phyloP scores from a whole-genome alignment of 73 alveolate genomes.

The Paraurostyla sp. region DNA sequence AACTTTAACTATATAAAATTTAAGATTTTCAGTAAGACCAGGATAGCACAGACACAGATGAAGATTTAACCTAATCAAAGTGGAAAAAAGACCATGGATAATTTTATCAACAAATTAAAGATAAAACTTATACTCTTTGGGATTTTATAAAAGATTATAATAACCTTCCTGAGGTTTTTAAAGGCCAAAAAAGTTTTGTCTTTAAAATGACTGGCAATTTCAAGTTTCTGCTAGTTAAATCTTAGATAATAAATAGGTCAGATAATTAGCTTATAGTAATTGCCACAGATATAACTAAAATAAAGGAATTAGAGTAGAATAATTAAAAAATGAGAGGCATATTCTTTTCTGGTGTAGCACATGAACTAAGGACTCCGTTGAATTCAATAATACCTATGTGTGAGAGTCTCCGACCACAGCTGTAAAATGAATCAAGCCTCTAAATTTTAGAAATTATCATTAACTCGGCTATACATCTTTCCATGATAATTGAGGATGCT shows the following conservation, averaged over 20 bases:
- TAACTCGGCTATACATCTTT: background rate
- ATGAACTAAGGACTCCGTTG: slow-evolving; percentile 37
- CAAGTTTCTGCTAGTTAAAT: background rate
- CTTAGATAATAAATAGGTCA: background rate
- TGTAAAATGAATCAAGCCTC: background rate
- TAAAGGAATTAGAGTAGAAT: slow-evolving; percentile 17
- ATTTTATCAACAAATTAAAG: background rate
- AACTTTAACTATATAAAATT: background rate
- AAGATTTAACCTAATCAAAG: no score
- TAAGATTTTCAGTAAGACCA: no score
- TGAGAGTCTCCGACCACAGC: background rate
- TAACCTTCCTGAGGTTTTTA: background rate
- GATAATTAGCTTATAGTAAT: background rate
- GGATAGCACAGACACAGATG: background rate
- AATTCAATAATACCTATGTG: slow-evolving; percentile 40
- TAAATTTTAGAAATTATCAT: background rate
- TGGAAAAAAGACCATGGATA: background rate
- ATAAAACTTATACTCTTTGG: background rate
- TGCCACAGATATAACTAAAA: slow-evolving; percentile 21
- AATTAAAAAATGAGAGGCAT: background rate
- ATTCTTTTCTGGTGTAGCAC: slow-evolving; percentile 27
- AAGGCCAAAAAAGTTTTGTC: background rate
- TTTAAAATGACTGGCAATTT: background rate
- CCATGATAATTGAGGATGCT: slow-evolving; percentile 43
- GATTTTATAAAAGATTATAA: background rate